These are phyloP conservation scores for Hirsutella minnesotensis DNA, from an alignment of 2,329 filamentous ascomycete species.

Conservation along the genomic window DNA sequence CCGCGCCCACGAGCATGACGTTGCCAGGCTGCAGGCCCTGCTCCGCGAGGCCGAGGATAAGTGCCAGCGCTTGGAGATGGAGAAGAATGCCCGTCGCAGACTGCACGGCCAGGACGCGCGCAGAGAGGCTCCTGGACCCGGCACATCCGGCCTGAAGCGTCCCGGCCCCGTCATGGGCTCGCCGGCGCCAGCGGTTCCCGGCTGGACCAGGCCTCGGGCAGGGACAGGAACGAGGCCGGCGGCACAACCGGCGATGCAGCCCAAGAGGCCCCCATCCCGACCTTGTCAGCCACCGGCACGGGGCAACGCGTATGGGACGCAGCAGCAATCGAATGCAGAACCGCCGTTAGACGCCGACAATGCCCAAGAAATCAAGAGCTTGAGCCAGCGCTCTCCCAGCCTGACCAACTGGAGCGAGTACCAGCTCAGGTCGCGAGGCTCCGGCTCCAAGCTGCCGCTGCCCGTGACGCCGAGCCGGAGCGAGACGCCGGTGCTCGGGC, in stretches of 20 bases:
- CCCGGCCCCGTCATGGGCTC: neutral
- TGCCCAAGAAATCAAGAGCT: neutral
- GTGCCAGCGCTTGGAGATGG: constrained; percentile 17
- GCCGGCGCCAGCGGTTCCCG: neutral
- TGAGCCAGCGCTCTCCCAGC: constrained; percentile 12
- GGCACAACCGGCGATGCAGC: neutral
- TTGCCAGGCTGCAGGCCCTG: constrained; percentile 19
- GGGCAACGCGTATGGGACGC: neutral
- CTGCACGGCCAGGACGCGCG: constrained; percentile 5
- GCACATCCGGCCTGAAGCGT: constrained; percentile 2
- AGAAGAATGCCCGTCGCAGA: constrained; percentile 11
- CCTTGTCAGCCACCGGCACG: neutral
- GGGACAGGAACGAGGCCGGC: neutral
- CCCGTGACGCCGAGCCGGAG: constrained; percentile 24
- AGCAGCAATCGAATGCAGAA: neutral
- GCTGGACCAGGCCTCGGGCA: neutral
- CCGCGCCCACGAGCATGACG: constrained; percentile 19
- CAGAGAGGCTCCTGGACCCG: constrained; percentile 10
- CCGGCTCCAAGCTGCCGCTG: constrained; percentile 26
- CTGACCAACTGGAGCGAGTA: constrained; percentile 14
- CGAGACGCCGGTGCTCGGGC: constrained; percentile 20
- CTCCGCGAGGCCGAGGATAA: constrained; percentile 22
- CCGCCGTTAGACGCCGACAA: neutral
- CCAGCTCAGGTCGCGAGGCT: constrained; percentile 21
- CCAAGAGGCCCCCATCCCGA: neutral